phyloP scores from a whole-genome alignment of 1,284 basidiomycete species.

The Pseudozyma tsukubaensis region DNA sequence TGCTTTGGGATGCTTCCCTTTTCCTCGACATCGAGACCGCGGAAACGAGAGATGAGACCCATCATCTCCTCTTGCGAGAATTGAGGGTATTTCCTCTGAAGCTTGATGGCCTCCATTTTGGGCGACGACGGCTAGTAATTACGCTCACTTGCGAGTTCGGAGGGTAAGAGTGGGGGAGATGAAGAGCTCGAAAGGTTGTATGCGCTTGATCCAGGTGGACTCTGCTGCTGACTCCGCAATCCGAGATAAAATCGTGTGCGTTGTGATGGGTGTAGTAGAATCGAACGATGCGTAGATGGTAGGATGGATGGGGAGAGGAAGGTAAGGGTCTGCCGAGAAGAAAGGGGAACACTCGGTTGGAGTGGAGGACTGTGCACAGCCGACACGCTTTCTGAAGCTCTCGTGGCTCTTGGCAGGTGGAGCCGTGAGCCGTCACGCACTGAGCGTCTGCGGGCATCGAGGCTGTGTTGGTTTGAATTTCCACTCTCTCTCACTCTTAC shows the following conservation, averaged over 20 bases:
- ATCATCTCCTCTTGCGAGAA: constrained; percentile 72
- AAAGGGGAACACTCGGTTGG: not conserved
- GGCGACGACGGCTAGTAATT: too few species aligned
- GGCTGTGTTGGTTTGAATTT: constrained; percentile 1
- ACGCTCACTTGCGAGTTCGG: too few species aligned
- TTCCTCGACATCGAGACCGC: constrained; percentile 65
- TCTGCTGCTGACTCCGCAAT: too few species aligned
- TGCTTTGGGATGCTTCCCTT: constrained; percentile 64
- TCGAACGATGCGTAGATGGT: not conserved
- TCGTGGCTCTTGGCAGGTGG: too few species aligned
- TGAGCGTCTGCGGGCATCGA: too few species aligned
- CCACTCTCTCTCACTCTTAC: not conserved
- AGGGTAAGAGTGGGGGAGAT: too few species aligned
- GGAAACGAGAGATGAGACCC: constrained; percentile 63
- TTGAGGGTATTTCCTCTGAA: constrained; percentile 93
- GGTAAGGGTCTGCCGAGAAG: not conserved
- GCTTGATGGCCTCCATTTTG: constrained; percentile 81
- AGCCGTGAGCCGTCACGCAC: too few species aligned
- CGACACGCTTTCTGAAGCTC: not conserved
- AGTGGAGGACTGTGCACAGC: constrained; percentile 6
- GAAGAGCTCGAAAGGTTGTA: too few species aligned
- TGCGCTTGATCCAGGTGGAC: not conserved
- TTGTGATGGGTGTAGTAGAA: not conserved
- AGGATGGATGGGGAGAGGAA: not conserved
- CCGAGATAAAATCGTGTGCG: not conserved